phyloP scores from a whole-genome alignment of 768 basidiomycete species.

The Boletus subcaerulescens region DNA sequence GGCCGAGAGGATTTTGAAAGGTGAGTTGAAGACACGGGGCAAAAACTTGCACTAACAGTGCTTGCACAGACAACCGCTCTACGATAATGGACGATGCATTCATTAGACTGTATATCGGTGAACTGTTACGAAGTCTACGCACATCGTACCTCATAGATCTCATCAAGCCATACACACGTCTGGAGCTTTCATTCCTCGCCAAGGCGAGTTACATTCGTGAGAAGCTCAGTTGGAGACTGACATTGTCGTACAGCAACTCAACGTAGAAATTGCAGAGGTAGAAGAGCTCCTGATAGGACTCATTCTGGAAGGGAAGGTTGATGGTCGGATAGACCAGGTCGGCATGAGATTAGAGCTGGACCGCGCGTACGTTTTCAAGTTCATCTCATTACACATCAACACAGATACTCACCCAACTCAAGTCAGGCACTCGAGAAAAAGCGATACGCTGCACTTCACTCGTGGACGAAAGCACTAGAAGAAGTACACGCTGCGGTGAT shows the following conservation, averaged over 20 bases:
- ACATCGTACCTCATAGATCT: slow-evolving; percentile 98
- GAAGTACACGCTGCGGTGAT: slow-evolving; percentile 74
- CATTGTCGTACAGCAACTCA: slow-evolving; percentile 70
- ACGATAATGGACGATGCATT: slow-evolving; percentile 97
- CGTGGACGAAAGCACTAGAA: slow-evolving; percentile 82
- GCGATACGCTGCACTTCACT: slow-evolving; percentile 75
- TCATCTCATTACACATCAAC: neutral
- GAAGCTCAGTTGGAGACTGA: neutral
- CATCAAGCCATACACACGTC: slow-evolving; percentile 94
- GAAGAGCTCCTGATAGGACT: slow-evolving; percentile 92
- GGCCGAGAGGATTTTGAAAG: slow-evolving; percentile 94
- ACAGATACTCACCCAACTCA: slow-evolving; percentile 4
- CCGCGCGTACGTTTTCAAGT: slow-evolving; percentile 52
- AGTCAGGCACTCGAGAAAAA: slow-evolving; percentile 88
- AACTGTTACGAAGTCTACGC: slow-evolving; percentile 87
- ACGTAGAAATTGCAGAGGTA: slow-evolving; percentile 87
- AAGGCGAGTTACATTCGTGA: slow-evolving; percentile 50
- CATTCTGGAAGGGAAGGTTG: slow-evolving; percentile 95
- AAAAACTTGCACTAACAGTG: neutral
- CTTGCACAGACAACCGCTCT: slow-evolving; percentile 71
- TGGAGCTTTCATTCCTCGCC: slow-evolving; percentile 91
- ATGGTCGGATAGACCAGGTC: slow-evolving; percentile 96
- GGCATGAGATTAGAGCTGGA: slow-evolving; percentile 91
- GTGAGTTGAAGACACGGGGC: slow-evolving; percentile 40
- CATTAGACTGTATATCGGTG: slow-evolving; percentile 94